These are phyloP conservation scores for Sporothrix protearum DNA, from an alignment of 2,329 filamentous ascomycete genomes.

Conservation along the genomic window DNA sequence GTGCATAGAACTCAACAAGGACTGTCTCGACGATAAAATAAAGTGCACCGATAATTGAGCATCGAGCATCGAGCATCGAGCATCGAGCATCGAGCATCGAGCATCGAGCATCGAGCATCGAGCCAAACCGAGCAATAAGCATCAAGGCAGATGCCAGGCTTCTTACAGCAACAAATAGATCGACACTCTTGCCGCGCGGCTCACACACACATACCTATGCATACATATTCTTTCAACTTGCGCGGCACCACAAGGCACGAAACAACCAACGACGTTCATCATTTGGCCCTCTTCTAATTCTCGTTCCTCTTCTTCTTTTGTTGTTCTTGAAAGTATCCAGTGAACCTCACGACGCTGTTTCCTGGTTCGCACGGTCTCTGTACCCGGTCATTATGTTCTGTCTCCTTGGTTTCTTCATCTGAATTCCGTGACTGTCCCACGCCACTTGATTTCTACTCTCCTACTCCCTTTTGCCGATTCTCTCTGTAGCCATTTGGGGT, in stretches of 20 bases:
- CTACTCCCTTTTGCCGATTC: neutral
- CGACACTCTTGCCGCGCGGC: constrained; percentile 1
- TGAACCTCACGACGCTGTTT: constrained; percentile 2
- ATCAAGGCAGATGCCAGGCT: neutral
- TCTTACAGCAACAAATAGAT: neutral
- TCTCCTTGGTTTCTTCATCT: neutral
- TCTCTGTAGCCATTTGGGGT: neutral
- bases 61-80: neutral
- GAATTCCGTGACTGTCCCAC: neutral
- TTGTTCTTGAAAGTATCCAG: constrained; percentile 6
- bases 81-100: neutral
- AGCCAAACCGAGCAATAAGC: neutral
- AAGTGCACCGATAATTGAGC: no score
- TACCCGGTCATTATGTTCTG: neutral
- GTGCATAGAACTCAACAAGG: neutral
- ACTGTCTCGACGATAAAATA: neutral
- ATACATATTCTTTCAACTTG: neutral
- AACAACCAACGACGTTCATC: neutral
- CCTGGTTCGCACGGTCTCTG: neutral
- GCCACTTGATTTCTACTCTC: neutral
- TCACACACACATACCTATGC: neutral
- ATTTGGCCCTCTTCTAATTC: neutral
- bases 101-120: neutral
- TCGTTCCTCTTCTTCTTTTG: neutral
- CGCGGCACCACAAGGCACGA: neutral